phyloP scores from a whole-genome alignment of 371 early-diverging fungal genomes.

The Haplosporangium sp. region DNA sequence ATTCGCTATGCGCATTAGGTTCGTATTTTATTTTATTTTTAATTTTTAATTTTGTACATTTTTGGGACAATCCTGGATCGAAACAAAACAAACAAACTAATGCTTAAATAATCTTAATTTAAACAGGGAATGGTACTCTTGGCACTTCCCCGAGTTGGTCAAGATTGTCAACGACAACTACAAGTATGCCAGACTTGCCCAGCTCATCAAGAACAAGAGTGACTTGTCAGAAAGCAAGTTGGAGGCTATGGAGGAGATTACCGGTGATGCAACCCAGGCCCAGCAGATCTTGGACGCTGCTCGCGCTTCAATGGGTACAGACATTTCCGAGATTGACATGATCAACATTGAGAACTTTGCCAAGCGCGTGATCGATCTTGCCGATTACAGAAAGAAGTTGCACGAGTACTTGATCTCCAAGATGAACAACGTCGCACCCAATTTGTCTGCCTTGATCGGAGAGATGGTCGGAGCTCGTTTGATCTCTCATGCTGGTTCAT shows the following conservation, averaged over 20 bases:
- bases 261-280: constrained; percentile 73
- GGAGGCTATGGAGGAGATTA: constrained; percentile 81
- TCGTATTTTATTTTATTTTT: not conserved
- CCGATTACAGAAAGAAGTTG: constrained; percentile 93
- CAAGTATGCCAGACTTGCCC: constrained; percentile 89
- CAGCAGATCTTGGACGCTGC: constrained; percentile 93
- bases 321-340: constrained; percentile 93
- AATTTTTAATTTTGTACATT: too few relatives aligned
- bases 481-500: constrained; percentile 96
- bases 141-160: constrained; percentile 99
- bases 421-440: constrained; percentile 98
- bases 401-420: constrained; percentile 93
- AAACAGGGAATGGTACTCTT: constrained; percentile 96
- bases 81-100: too few relatives aligned
- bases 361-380: constrained; percentile 90
- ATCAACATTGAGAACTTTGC: constrained; percentile 95
- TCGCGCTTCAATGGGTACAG: constrained; percentile 95
- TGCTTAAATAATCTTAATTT: too few relatives aligned
- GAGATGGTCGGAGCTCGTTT: constrained; percentile 96
- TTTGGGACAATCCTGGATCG: too few relatives aligned
- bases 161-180: constrained; percentile 95
- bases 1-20: constrained; percentile 93
- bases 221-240: constrained; percentile 82
- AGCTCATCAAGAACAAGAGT: constrained; percentile 92
- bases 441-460: constrained; percentile 97